Conservation (phyloP, 345 rosid genomes). For the Barbarea vulgaris region DNA sequence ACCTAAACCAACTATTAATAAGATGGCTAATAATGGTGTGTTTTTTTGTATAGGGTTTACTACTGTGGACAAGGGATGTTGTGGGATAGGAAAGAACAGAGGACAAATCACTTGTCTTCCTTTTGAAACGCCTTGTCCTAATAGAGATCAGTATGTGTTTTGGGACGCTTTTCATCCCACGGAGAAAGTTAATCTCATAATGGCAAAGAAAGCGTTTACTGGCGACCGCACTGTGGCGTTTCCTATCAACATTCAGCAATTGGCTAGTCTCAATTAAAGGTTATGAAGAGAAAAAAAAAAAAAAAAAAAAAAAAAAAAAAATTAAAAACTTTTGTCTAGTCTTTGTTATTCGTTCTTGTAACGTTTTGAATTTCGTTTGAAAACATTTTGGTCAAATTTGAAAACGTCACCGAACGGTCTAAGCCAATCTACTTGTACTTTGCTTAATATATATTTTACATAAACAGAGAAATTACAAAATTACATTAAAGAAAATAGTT, state of each 20-base stretch:
- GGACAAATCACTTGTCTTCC: slow-evolving; percentile 97
- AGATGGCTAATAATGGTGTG: neutral
- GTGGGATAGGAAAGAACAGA: slow-evolving; percentile 86
- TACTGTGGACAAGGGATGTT: slow-evolving; percentile 76
- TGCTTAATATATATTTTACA: neutral
- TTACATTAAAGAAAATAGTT: neutral
- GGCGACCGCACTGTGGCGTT: slow-evolving; percentile 61
- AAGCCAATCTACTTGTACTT: neutral
- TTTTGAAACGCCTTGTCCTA: slow-evolving; percentile 77
- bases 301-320: neutral
- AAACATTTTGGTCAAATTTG: neutral
- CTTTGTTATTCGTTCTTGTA: neutral
- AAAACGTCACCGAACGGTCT: slow-evolving; percentile 16
- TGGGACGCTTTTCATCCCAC: slow-evolving; percentile 99
- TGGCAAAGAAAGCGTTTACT: slow-evolving; percentile 69
- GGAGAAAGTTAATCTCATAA: slow-evolving; percentile 72
- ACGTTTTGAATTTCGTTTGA: slow-evolving; percentile 4
- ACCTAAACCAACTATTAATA: neutral
- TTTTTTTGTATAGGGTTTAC: slow-evolving; percentile 56
- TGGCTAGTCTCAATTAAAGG: slow-evolving; percentile 51
- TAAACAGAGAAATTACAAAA: neutral
- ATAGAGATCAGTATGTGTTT: slow-evolving; percentile 71
- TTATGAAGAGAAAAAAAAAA: neutral
- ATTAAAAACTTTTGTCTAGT: neutral
- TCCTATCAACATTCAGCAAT: slow-evolving; percentile 79